Conservation (phyloP, 2,329 filamentous ascomycete species). For the Alternaria solani region DNA sequence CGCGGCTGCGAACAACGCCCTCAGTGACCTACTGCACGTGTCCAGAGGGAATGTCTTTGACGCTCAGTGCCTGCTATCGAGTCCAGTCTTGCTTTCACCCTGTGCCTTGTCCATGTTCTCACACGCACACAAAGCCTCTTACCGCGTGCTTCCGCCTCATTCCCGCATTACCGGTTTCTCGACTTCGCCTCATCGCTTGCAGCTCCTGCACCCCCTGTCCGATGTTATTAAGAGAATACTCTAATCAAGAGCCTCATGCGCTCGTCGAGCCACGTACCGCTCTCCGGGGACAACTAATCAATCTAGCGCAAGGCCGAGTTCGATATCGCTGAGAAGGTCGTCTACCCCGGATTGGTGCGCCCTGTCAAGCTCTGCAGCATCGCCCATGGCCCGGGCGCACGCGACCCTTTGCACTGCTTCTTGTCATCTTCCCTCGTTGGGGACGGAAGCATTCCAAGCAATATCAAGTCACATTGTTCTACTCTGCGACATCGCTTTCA, state of each 20-base stretch:
- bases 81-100: neutral
- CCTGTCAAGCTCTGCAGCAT: constrained; percentile 6
- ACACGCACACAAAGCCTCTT: neutral
- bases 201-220: constrained; percentile 12
- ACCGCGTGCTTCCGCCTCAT: neutral
- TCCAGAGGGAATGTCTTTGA: neutral
- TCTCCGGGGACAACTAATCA: constrained; percentile 23
- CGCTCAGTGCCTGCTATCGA: neutral
- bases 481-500: neutral
- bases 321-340: neutral
- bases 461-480: neutral
- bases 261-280: constrained; percentile 12
- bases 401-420: constrained; percentile 2
- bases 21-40: neutral
- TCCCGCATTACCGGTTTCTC: constrained; percentile 3
- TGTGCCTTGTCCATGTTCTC: neutral
- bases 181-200: constrained; percentile 22
- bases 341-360: neutral
- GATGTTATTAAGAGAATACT: constrained; percentile 10
- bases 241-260: constrained; percentile 17
- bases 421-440: neutral
- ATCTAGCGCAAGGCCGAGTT: constrained; percentile 6
- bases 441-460: neutral
- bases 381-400: constrained; percentile 5
- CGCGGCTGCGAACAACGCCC: constrained; percentile 17